Conservation (phyloP, 2,329 filamentous ascomycete genomes). For the Ophiostoma populinum region DNA sequence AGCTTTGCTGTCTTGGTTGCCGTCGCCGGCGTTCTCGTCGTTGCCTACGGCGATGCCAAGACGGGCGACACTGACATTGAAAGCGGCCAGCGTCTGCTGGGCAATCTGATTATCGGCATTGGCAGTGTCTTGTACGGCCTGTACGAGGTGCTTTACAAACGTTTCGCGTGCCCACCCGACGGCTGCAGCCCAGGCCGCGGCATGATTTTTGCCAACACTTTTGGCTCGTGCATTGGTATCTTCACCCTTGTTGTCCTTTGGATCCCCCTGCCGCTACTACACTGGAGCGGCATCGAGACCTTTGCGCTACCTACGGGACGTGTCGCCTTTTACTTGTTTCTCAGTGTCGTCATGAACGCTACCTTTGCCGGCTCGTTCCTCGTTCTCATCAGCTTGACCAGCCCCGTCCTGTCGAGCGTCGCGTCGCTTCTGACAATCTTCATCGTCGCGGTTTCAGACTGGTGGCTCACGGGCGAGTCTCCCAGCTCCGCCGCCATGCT, state of each 20-base stretch:
- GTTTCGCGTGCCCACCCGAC: conserved; percentile 79
- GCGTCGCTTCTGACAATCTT: conserved; percentile 93
- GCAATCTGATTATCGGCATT: conserved; percentile 81
- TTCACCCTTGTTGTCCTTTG: conserved; percentile 82
- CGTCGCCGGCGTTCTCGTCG: conserved; percentile 78
- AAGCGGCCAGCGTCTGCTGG: conserved; percentile 48
- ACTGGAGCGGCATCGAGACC: conserved; percentile 58
- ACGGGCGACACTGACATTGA: conserved; percentile 22
- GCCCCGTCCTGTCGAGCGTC: conserved; percentile 80
- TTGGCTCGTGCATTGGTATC: conserved; percentile 69
- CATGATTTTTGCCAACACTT: conserved; percentile 88
- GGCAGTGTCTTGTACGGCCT: conserved; percentile 89
- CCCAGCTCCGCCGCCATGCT: conserved; percentile 57
- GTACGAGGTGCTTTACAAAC: conserved; percentile 95
- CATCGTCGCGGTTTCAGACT: conserved; percentile 83
- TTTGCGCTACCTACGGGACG: conserved; percentile 69
- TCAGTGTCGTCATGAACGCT: conserved; percentile 75
- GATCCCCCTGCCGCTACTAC: conserved; percentile 76
- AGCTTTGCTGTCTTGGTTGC: conserved; percentile 72
- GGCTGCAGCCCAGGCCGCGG: conserved; percentile 71
- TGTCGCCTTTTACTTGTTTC: conserved; percentile 61
- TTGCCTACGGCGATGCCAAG: conserved; percentile 72
- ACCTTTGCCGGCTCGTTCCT: conserved; percentile 87
- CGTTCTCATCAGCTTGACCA: conserved; percentile 81
- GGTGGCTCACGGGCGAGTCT: conserved; percentile 63